Evolutionary conservation across 2,329 filamentous ascomycete genomes (phyloP).

Genomic region (Exophiala alcalophila): DNA sequence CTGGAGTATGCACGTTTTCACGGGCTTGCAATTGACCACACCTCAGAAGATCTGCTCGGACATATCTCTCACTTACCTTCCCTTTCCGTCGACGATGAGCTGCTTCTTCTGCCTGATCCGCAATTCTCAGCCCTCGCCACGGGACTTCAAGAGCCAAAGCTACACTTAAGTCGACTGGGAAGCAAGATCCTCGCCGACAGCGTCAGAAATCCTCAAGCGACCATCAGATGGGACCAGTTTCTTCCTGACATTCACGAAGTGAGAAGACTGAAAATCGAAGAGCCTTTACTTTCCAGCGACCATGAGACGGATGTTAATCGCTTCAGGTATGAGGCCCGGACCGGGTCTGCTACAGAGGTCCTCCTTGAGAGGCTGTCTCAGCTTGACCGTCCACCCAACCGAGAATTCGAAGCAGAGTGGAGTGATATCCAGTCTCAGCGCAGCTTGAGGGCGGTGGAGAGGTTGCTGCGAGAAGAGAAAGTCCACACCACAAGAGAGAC

Average conservation of each 20-base stretch:
- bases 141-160: slow-evolving; percentile 34
- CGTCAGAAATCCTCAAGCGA: slow-evolving; percentile 23
- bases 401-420: slow-evolving; percentile 15
- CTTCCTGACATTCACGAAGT: slow-evolving; percentile 29
- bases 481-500: slow-evolving; percentile 20
- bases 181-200: slow-evolving; percentile 35
- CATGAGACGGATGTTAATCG: slow-evolving; percentile 44
- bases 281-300: slow-evolving; percentile 44
- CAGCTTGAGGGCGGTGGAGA: slow-evolving; percentile 2
- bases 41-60: slow-evolving; percentile 31
- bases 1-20: slow-evolving; percentile 50
- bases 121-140: slow-evolving; percentile 28
- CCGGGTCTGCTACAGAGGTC: neutral
- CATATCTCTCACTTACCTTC: slow-evolving; percentile 16
- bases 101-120: slow-evolving; percentile 27
- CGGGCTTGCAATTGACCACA: slow-evolving; percentile 42
- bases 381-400: neutral
- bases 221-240: slow-evolving; percentile 25
- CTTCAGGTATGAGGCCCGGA: slow-evolving; percentile 33
- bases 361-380: slow-evolving; percentile 1
- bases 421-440: slow-evolving; percentile 7
- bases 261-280: slow-evolving; percentile 42
- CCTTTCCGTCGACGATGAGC: slow-evolving; percentile 9
- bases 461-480: slow-evolving; percentile 13
- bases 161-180: slow-evolving; percentile 35